Base-by-base conservation (phyloP, 306 rosid genomes). In the Quercus parvula region DNA sequence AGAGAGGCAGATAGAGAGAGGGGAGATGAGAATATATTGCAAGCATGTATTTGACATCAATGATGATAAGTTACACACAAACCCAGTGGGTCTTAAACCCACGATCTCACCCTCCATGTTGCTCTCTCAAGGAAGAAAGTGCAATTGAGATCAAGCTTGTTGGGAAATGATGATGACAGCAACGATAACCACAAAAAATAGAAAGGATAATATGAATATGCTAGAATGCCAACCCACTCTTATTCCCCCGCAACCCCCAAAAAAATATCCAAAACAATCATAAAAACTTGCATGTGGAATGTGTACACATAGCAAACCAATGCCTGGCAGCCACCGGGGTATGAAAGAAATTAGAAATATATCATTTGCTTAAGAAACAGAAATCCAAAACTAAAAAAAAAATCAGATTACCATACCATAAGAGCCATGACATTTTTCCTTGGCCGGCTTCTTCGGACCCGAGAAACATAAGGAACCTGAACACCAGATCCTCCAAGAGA, bases 361-460 rank as follows among this genome's bases (percentile, higher is more conserved):
- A 68, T 11, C 20, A 10, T 27, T 33, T 68, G 52, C 72, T 72
- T 70, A 25, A 76, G 61, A 77, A 70, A 71, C 19, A 70, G 73
- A 38, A 30, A 24, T 25, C 69, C 28, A 84, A 78, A 72, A 62
- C 28, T 13, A 62, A 52, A 64, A 54, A 28, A 24, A 13, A 49
- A 12, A 61, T 73, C 54, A 49, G 54, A 49, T 70, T 71, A 59
- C 76, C 15, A 69, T 85, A 95, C 99, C 97, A 89, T 81, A 74
- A 95, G 96, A 75, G 97, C 88, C 57, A 56, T 55, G 33, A 93
- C 77, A 57, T 90, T 85, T 88, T 89, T 93, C 87, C 98, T 93
- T 24, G 99, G 99, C 76, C 93, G 97, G 82, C 99, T 86, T 89
- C 98, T 93, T 76, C 98, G 94, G 72, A 91, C 82, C 78, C 98